These are phyloP conservation scores for Ambrosia hybrid DNA, from an alignment of 140 eudicot species.

Conservation along the genomic window DNA sequence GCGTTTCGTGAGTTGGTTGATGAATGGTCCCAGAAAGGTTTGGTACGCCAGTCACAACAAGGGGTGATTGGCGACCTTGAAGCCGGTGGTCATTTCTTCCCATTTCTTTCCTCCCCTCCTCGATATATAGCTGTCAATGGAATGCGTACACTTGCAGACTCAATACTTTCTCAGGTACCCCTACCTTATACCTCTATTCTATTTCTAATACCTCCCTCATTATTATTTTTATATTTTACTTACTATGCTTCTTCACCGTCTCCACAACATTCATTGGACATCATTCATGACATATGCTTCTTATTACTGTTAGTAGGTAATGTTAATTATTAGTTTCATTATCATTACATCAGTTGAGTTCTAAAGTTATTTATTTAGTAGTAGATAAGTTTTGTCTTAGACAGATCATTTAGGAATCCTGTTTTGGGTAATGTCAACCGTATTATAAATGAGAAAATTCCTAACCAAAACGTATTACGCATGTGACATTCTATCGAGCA, in stretches of 20 bases:
- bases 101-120: slow-evolving; percentile 55
- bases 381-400: neutral
- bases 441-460: too few species aligned
- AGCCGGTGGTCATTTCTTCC: slow-evolving; percentile 67
- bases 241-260: neutral
- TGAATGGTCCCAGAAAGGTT: slow-evolving; percentile 66
- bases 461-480: too few species aligned
- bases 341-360: neutral
- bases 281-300: neutral
- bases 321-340: neutral
- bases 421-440: too few species aligned
- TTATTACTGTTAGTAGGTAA: neutral
- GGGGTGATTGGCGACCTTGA: slow-evolving; percentile 83
- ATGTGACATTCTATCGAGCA: too few species aligned
- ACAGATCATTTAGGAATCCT: too few species aligned
- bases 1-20: slow-evolving; percentile 69
- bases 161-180: slow-evolving; percentile 76
- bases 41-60: slow-evolving; percentile 58
- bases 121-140: slow-evolving; percentile 82
- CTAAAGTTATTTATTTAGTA: neutral
- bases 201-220: too few species aligned
- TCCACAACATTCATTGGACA: neutral
- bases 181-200: too few species aligned
- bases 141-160: slow-evolving; percentile 94
- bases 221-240: neutral